A percentile compares a stretch with the other conserved stretches of the same genome.
phyloP scores from a whole-genome alignment of 768 basidiomycete species.

The Pisolithus albus region DNA sequence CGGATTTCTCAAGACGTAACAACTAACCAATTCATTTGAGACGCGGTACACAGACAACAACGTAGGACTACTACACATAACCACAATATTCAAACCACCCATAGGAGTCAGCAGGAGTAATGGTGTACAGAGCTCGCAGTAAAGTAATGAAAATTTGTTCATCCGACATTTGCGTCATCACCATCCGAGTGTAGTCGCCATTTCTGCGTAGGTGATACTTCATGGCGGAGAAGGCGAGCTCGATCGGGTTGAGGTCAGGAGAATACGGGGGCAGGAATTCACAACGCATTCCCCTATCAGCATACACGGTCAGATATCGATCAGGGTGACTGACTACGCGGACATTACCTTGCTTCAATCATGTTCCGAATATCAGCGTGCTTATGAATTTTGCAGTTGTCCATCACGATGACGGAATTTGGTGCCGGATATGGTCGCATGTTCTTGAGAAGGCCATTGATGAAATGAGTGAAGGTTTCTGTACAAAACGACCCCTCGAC shows the following conservation, averaged over 20 bases:
- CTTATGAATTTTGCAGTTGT: slow-evolving; percentile 33
- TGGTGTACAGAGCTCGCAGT: slow-evolving; percentile 13
- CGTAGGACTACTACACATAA: too few species aligned
- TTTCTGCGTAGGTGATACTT: slow-evolving; percentile 17
- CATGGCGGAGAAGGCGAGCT: slow-evolving; percentile 25
- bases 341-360: too few species aligned
- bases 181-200: slow-evolving; percentile 8
- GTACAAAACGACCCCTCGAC: too few species aligned
- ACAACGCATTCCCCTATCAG: too few species aligned
- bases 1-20: too few species aligned
- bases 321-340: too few species aligned
- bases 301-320: too few species aligned
- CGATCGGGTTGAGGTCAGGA: slow-evolving; percentile 18
- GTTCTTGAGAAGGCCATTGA: slow-evolving; percentile 8
- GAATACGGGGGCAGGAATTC: slow-evolving; percentile 17
- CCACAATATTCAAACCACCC: slow-evolving; percentile 7
- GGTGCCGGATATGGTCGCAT: slow-evolving; percentile 31
- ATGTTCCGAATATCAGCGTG: slow-evolving; percentile 13
- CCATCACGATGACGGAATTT: slow-evolving; percentile 35
- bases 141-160: slow-evolving; percentile 17
- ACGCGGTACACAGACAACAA: background rate
- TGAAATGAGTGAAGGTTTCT: background rate
- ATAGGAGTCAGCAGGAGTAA: slow-evolving; percentile 10
- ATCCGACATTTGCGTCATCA: slow-evolving; percentile 1
- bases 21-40: too few species aligned